A percentile compares a stretch with the other conserved stretches of the same genome.
These are phyloP conservation scores for Solanum piurae DNA, from an alignment of 257 asterid genomes.

Conservation along the genomic window DNA sequence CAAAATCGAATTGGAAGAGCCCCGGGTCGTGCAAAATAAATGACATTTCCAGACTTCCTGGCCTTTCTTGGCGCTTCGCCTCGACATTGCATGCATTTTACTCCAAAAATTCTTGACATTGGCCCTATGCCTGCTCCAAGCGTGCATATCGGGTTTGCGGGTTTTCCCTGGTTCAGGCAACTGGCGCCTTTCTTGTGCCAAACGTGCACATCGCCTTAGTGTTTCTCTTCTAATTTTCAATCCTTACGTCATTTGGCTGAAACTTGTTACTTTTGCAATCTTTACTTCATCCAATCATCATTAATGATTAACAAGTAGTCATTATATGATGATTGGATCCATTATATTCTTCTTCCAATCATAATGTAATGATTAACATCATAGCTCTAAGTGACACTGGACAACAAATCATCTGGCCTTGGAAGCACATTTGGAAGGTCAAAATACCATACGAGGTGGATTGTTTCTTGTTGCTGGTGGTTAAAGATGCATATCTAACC, in stretches of 20 bases:
- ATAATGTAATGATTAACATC: neutral
- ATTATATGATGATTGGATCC: neutral
- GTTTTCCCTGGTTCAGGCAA: neutral
- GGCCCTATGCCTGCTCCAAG: neutral
- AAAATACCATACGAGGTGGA: neutral
- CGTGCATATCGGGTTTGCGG: neutral
- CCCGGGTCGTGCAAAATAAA: neutral
- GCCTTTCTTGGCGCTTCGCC: neutral
- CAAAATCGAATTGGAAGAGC: neutral
- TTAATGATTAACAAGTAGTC: neutral
- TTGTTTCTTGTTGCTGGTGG: neutral
- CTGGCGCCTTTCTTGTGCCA: neutral
- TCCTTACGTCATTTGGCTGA: neutral
- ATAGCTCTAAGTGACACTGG: neutral
- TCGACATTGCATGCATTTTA: neutral
- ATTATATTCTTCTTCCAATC: neutral
- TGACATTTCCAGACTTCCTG: neutral
- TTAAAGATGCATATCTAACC: neutral
- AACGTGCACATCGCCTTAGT: neutral
- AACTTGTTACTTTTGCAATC: neutral
- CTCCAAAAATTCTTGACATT: neutral
- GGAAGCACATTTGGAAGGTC: neutral
- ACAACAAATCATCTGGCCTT: neutral
- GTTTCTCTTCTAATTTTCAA: neutral
- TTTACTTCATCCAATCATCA: neutral